Evolutionary conservation across 345 rosid genomes (phyloP).

Genomic region (Syzygium aqueum): DNA sequence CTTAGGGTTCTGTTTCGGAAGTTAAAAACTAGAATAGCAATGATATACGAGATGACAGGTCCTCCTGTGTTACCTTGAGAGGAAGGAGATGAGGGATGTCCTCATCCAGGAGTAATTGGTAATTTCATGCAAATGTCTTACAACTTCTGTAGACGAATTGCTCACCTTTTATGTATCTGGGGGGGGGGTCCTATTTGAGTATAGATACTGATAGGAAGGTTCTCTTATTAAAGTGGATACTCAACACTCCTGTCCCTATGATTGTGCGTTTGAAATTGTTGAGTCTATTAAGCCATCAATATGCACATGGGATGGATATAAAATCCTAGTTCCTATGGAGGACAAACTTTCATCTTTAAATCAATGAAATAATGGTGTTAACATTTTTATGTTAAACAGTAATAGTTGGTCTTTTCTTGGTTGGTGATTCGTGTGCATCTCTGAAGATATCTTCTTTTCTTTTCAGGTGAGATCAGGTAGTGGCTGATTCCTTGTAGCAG

Average conservation of each 20-base stretch:
- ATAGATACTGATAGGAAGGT: neutral
- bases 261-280: neutral
- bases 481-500: neutral
- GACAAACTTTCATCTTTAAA: neutral
- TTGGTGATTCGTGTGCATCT: neutral
- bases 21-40: neutral
- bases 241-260: neutral
- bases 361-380: neutral
- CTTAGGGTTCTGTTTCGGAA: neutral
- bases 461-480: conserved; percentile 13
- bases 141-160: neutral
- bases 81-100: neutral
- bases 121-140: neutral
- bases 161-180: neutral
- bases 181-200: neutral
- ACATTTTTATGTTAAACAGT: neutral
- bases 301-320: neutral
- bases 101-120: neutral
- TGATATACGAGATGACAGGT: neutral
- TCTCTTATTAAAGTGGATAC: neutral
- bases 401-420: neutral
- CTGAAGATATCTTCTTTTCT: neutral
- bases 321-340: neutral
- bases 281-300: neutral
- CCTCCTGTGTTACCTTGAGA: neutral